Percentiles rank a stretch among this genome's conserved stretches.
phyloP scores from a whole-genome alignment of 1,284 basidiomycete species.

The Sanghuangporus sanghuang region DNA sequence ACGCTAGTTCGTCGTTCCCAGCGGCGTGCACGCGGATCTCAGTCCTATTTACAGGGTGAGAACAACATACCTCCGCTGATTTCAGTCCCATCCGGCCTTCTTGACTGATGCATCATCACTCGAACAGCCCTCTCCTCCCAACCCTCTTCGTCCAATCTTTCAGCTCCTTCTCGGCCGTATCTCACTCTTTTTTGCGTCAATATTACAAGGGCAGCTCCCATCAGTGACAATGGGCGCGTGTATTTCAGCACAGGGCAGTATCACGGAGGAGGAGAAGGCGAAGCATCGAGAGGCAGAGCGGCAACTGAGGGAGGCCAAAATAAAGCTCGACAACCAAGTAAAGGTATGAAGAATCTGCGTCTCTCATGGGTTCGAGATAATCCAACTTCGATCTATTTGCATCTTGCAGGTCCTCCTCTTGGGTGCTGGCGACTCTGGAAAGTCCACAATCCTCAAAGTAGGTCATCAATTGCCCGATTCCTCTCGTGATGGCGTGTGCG shows the following conservation, averaged over 20 bases:
- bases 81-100: background rate
- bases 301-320: constrained; percentile 59
- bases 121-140: background rate
- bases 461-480: constrained; percentile 19
- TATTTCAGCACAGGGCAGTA: constrained; percentile 51
- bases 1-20: background rate
- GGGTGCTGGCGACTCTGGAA: constrained; percentile 92
- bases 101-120: constrained; percentile 5
- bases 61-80: background rate
- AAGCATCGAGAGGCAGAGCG: constrained; percentile 65
- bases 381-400: constrained; percentile 6
- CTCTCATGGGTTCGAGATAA: background rate
- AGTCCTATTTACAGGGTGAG: constrained; percentile 1
- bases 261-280: constrained; percentile 57
- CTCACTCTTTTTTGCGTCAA: background rate
- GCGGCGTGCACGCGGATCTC: background rate
- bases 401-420: constrained; percentile 69
- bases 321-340: constrained; percentile 67
- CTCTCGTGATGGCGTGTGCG: background rate
- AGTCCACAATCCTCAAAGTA: constrained; percentile 87
- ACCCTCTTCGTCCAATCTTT: background rate
- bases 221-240: constrained; percentile 64
- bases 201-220: background rate
- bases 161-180: background rate
- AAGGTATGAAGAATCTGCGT: constrained; percentile 47